phyloP scores from a whole-genome alignment of 805 yeast genomes.

The Hyphopichia homilentoma region DNA sequence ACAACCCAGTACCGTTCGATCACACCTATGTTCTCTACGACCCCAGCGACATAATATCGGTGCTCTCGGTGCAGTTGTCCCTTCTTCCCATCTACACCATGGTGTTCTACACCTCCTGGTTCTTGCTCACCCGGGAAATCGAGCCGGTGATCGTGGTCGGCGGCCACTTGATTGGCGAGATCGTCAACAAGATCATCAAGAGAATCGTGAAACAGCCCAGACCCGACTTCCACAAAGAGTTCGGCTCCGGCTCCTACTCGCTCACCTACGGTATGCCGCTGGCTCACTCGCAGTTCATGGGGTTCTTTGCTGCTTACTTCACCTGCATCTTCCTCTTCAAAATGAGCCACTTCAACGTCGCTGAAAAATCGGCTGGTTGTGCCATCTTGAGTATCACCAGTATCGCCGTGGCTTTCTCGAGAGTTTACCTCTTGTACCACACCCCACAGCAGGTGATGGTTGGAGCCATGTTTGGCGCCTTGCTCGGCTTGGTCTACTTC shows the following conservation, averaged over 20 bases:
- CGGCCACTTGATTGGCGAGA: conserved; percentile 81
- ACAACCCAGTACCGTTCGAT: conserved; percentile 62
- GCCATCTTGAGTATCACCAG: conserved; percentile 21
- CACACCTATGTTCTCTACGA: conserved; percentile 82
- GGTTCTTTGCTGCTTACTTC: conserved; percentile 65
- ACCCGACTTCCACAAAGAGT: conserved; percentile 54
- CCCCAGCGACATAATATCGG: conserved; percentile 58
- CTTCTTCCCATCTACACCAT: conserved; percentile 76
- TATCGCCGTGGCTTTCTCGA: conserved; percentile 55
- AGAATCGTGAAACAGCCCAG: conserved; percentile 64
- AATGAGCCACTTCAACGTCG: conserved; percentile 22
- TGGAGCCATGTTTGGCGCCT: conserved; percentile 63
- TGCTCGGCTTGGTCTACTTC: conserved; percentile 59
- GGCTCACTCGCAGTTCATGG: conserved; percentile 96
- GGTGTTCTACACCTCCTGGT: conserved; percentile 80
- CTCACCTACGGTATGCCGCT: conserved; percentile 94
- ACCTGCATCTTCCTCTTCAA: conserved; percentile 45
- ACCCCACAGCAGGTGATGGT: conserved; percentile 66
- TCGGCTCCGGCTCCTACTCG: conserved; percentile 41
- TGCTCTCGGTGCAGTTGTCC: conserved; percentile 66
- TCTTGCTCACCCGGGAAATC: conserved; percentile 74
- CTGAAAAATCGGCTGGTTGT: conserved; percentile 26
- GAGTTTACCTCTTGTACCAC: conserved; percentile 81
- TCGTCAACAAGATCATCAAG: conserved; percentile 66
- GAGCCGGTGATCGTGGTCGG: conserved; percentile 80